phyloP scores from a whole-genome alignment of 202 grass and related monocot genomes.

The Tripidium arundinaceum region DNA sequence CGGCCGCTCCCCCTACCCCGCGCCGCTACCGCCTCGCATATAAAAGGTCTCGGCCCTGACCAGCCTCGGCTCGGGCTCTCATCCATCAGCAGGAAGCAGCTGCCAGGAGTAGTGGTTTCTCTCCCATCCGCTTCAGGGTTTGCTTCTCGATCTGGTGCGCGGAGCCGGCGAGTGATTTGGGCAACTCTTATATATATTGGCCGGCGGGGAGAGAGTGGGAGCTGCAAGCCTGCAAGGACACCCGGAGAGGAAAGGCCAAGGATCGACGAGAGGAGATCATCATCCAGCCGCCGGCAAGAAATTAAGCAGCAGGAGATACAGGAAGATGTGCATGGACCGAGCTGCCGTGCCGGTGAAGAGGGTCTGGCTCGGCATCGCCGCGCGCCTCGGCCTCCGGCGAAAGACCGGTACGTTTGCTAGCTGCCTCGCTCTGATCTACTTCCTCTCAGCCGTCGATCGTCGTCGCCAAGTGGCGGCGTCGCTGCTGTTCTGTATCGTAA shows the following conservation, averaged over 20 bases:
- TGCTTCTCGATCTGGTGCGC: background rate
- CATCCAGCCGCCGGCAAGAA: background rate
- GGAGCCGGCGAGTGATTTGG: background rate
- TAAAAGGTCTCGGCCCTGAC: conserved; percentile 24
- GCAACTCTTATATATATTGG: too few relatives aligned
- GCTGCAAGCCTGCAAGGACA: background rate
- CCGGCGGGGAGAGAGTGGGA: background rate
- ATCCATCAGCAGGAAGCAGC: background rate
- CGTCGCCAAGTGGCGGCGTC: background rate
- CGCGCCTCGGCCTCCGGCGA: conserved; percentile 52
- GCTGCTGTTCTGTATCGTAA: background rate
- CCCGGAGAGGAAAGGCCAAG: background rate
- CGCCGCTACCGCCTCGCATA: conserved; percentile 24
- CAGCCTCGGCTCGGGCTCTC: background rate
- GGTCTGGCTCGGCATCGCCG: conserved; percentile 56
- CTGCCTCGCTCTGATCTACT: background rate
- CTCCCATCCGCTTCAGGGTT: background rate
- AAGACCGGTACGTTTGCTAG: conserved; percentile 41
- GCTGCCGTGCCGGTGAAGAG: conserved; percentile 45
- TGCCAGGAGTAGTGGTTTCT: background rate
- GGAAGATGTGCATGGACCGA: conserved; percentile 39
- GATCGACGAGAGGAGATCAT: background rate
- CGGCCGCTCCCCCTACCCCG: background rate
- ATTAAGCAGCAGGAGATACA: background rate
- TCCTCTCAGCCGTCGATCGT: background rate